phyloP scores from a whole-genome alignment of 1,284 basidiomycete genomes.

The Trametes polyzona region DNA sequence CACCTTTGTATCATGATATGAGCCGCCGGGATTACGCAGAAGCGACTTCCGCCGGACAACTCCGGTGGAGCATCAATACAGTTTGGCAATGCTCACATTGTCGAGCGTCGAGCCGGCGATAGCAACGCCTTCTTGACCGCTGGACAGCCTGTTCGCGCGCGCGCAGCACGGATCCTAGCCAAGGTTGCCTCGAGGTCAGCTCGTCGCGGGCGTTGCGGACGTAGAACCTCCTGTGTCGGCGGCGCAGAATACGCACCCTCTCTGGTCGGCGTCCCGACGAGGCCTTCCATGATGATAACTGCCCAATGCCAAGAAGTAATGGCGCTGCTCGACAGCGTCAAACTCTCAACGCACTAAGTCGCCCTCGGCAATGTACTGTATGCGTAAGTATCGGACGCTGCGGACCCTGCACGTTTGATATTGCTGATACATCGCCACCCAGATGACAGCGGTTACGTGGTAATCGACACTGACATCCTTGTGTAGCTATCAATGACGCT shows the following conservation, averaged over 20 bases:
- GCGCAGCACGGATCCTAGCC: background rate
- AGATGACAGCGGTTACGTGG: background rate
- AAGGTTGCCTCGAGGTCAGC: background rate
- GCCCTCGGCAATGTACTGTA: background rate
- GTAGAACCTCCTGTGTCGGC: background rate
- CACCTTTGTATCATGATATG: background rate
- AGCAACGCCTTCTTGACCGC: background rate
- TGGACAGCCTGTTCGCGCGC: background rate
- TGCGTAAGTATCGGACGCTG: slow-evolving; percentile 2
- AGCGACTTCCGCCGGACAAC: background rate
- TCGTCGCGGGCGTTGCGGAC: slow-evolving; percentile 4
- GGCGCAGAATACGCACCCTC: background rate
- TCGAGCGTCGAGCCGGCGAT: slow-evolving; percentile 4
- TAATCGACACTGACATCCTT: background rate
- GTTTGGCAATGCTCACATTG: background rate
- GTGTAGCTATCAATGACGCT: background rate
- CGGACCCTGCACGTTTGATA: slow-evolving; percentile 2
- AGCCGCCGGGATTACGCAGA: background rate
- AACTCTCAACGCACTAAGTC: background rate
- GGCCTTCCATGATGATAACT: slow-evolving; percentile 1
- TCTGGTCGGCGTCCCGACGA: background rate
- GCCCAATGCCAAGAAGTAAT: background rate
- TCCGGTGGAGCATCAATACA: background rate
- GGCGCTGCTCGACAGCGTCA: background rate
- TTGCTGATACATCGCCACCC: slow-evolving; percentile 4